Evolutionary conservation across 768 basidiomycete genomes (phyloP).

Genomic region (Sarcodon aspratus): DNA sequence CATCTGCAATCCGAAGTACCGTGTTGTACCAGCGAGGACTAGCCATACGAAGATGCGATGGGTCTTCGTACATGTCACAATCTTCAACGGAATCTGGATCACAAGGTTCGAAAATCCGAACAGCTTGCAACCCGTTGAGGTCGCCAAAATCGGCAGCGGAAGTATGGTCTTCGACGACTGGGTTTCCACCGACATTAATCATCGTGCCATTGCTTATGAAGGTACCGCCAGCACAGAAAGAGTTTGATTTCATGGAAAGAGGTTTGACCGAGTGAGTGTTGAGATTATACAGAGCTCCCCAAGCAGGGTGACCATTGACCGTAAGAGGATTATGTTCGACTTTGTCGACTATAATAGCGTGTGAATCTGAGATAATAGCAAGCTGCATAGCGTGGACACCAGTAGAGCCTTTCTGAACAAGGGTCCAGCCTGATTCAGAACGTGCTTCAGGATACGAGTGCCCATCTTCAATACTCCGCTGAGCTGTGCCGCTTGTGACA

Average conservation of each 20-base stretch:
- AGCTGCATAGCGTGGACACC: slow-evolving; percentile 78
- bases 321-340: slow-evolving; percentile 78
- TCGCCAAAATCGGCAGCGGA: slow-evolving; percentile 69
- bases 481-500: slow-evolving; percentile 30
- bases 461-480: slow-evolving; percentile 2
- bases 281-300: slow-evolving; percentile 69
- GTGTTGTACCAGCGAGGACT: slow-evolving; percentile 78
- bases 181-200: slow-evolving; percentile 75
- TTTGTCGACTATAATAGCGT: slow-evolving; percentile 71
- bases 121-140: slow-evolving; percentile 57
- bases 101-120: slow-evolving; percentile 66
- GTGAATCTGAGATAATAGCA: slow-evolving; percentile 51
- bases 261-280: slow-evolving; percentile 49
- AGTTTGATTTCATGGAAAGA: slow-evolving; percentile 62
- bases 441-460: slow-evolving; percentile 5
- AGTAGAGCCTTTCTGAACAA: slow-evolving; percentile 55
- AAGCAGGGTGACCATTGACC: slow-evolving; percentile 67
- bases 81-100: slow-evolving; percentile 28
- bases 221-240: slow-evolving; percentile 78
- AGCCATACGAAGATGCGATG: slow-evolving; percentile 53
- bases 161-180: slow-evolving; percentile 54
- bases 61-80: slow-evolving; percentile 61
- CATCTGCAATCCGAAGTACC: slow-evolving; percentile 55
- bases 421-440: slow-evolving; percentile 31
- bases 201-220: slow-evolving; percentile 71